These are phyloP conservation scores for Saccharata proteae DNA, from an alignment of 2,329 filamentous ascomycete genomes.

Conservation along the genomic window DNA sequence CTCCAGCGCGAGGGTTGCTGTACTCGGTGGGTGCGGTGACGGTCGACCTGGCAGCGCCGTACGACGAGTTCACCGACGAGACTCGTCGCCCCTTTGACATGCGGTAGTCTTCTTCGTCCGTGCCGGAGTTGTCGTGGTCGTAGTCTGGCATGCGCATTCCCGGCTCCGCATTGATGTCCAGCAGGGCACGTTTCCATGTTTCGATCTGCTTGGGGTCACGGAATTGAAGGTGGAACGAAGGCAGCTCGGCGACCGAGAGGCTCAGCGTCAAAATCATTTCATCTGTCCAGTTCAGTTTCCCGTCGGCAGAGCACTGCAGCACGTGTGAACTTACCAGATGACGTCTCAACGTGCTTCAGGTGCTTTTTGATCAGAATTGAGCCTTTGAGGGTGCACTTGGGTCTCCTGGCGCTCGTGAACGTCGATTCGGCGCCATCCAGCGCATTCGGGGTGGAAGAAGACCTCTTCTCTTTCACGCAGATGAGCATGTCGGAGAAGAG, in stretches of 20 bases:
- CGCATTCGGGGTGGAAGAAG: conserved; percentile 41
- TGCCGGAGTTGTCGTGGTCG: conserved; percentile 69
- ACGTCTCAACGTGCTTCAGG: conserved; percentile 72
- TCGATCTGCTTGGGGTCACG: conserved; percentile 74
- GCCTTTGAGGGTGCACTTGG: conserved; percentile 82
- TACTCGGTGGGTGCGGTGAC: conserved; percentile 55
- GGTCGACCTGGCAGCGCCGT: conserved; percentile 66
- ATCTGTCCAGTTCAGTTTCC: conserved; percentile 37
- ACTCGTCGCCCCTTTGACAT: conserved; percentile 49
- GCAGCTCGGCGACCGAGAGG: conserved; percentile 81
- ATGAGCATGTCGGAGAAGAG: conserved; percentile 98
- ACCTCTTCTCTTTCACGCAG: conserved; percentile 95
- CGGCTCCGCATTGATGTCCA: conserved; percentile 61
- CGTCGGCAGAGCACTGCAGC: neutral
- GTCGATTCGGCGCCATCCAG: conserved; percentile 48
- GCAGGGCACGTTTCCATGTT: conserved; percentile 75
- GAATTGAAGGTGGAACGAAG: conserved; percentile 88
- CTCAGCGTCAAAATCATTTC: conserved; percentile 80
- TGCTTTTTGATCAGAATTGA: conserved; percentile 98
- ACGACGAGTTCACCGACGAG: conserved; percentile 72
- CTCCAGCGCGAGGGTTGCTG: conserved; percentile 31
- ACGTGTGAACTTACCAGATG: conserved; percentile 26
- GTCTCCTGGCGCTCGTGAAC: conserved; percentile 44
- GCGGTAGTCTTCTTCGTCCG: conserved; percentile 79
- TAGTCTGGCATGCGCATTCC: conserved; percentile 55